These are phyloP conservation scores for Sechiopsis laciniata DNA, from an alignment of 306 rosid genomes.

Conservation along the genomic window DNA sequence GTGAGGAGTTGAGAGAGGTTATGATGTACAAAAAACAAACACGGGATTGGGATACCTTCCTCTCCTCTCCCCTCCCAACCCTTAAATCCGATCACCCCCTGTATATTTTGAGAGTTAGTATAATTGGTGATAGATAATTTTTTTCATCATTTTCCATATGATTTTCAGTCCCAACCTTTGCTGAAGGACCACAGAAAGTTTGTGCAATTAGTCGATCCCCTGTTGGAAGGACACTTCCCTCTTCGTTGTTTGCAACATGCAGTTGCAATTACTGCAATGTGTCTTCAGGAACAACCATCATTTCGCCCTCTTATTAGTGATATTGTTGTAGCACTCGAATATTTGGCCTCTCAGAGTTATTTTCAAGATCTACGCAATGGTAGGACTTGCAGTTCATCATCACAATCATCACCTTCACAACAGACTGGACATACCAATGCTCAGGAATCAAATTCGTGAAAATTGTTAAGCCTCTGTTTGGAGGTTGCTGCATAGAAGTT, in stretches of 20 bases:
- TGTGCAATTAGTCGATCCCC: constrained; percentile 61
- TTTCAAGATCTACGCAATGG: constrained; percentile 4
- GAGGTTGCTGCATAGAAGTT: constrained; percentile 26
- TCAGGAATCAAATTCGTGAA: too few relatives aligned
- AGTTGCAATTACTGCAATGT: constrained; percentile 88
- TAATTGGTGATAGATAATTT: too few relatives aligned
- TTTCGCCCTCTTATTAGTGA: constrained; percentile 79
- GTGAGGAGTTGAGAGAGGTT: too few relatives aligned
- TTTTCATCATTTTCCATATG: too few relatives aligned
- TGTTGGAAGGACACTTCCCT: constrained; percentile 63
- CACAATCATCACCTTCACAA: constrained; percentile 17
- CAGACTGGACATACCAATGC: constrained; percentile 24
- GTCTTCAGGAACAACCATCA: constrained; percentile 88
- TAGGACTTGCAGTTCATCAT: constrained; percentile 24
- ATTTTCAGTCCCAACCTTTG: constrained; percentile 48
- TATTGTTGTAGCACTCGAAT: constrained; percentile 88
- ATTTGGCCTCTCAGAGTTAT: constrained; percentile 56
- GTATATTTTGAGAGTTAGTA: too few relatives aligned
- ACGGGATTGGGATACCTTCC: too few relatives aligned
- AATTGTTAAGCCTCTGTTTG: constrained; percentile 24
- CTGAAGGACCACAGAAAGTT: constrained; percentile 49
- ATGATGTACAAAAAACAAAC: too few relatives aligned
- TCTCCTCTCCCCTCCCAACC: too few relatives aligned
- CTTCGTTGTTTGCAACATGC: constrained; percentile 88
- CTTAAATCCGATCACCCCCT: too few relatives aligned